Conservation (phyloP, 2,329 filamentous ascomycete species). For the Dryadomyces quercivorus region DNA sequence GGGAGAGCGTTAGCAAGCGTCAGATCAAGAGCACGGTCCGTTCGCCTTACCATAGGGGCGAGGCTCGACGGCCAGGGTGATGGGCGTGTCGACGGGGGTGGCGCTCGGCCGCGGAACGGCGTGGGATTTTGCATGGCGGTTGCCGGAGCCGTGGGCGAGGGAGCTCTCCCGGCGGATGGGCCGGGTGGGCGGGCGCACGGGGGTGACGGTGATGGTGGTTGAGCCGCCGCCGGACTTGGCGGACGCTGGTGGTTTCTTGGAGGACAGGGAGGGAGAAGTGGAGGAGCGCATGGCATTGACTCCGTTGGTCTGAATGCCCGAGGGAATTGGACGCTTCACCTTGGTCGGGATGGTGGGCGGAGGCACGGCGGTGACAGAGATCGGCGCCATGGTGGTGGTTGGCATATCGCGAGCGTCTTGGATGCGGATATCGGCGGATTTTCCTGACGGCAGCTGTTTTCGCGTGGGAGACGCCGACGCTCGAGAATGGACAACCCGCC, state of each 20-base stretch:
- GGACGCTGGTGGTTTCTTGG: conserved; percentile 36
- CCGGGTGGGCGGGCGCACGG: conserved; percentile 41
- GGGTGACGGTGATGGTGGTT: conserved; percentile 29
- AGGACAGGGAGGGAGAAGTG: conserved; percentile 43
- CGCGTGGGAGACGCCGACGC: neutral
- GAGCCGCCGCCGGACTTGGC: conserved; percentile 36
- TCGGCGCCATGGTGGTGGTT: conserved; percentile 36
- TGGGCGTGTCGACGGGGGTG: conserved; percentile 28
- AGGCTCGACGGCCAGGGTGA: conserved; percentile 27
- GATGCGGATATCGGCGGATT: neutral
- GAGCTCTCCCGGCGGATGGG: conserved; percentile 42
- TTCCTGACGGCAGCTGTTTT: too few species aligned
- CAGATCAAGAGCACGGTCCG: neutral
- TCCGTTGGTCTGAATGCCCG: conserved; percentile 56
- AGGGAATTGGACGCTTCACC: conserved; percentile 55
- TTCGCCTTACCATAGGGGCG: conserved; percentile 38
- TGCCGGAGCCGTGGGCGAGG: conserved; percentile 13
- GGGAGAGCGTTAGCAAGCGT: neutral
- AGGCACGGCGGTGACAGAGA: conserved; percentile 32
- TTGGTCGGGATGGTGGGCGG: conserved; percentile 37
- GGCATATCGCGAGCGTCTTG: neutral
- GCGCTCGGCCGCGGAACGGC: conserved; percentile 32
- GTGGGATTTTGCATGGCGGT: conserved; percentile 38
- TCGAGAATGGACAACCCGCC: neutral
- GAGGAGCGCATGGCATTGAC: conserved; percentile 44